These are phyloP conservation scores for Eucalyptus regnans DNA, from an alignment of 345 rosid genomes.

Conservation along the genomic window DNA sequence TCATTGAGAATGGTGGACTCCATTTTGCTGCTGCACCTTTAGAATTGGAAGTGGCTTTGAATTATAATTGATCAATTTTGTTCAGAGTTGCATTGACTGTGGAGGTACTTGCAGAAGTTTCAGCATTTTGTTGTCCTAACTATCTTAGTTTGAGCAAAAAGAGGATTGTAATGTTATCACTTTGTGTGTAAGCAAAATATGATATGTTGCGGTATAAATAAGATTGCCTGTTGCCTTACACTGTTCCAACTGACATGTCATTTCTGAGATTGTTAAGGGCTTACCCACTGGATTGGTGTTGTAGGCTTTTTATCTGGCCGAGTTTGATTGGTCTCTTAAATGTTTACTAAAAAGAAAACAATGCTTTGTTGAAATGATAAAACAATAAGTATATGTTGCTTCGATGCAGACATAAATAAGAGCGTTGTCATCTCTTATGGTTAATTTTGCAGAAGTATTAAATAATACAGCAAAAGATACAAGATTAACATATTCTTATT, in stretches of 20 bases:
- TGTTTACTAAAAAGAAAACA: background rate
- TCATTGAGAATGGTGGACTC: background rate
- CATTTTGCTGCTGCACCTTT: background rate
- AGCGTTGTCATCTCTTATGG: background rate
- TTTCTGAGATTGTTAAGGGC: background rate
- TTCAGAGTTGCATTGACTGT: background rate
- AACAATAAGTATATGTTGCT: background rate
- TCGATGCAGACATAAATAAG: background rate
- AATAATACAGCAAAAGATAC: background rate
- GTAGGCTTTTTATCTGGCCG: background rate
- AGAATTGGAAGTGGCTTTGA: background rate
- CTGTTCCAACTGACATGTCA: background rate
- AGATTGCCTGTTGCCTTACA: background rate
- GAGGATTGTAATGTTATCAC: background rate
- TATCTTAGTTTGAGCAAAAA: background rate
- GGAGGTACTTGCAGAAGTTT: background rate
- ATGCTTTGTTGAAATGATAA: background rate
- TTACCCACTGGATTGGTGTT: background rate
- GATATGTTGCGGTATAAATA: background rate
- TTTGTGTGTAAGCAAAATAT: background rate
- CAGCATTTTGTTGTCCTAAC: background rate
- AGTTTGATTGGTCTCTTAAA: background rate
- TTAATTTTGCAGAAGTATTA: background rate
- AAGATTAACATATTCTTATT: background rate
- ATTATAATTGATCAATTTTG: background rate